Evolutionary conservation across 2,329 filamentous ascomycete genomes (phyloP), one percentile per base, ranked within the genome.

Genomic region (Chaetomium sp.): DNA sequence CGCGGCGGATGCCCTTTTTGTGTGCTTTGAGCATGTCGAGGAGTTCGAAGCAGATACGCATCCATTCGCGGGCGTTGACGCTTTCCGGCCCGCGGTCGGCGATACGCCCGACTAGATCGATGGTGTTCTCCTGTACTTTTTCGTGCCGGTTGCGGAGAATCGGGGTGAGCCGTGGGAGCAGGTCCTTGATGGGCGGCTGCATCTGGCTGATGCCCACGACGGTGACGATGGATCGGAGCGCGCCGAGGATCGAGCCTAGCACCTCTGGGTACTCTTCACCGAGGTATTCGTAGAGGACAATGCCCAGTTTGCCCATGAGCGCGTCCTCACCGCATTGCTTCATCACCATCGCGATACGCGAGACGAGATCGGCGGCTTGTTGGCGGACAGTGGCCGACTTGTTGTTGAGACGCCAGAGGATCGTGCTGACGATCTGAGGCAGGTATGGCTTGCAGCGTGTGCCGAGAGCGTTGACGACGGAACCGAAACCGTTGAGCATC

Each of bases 11-110:
- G 62, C 94, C 95, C 80, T 99, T 99, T 76, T 99, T 99, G 79
- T 99, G 94, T 6, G 94, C 94, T 74, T 99, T 99, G 67, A 99
- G 82, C 94, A 99, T 99, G 74, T 99, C 94, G 35, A 99, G 84
- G 53, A 99, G 79, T 76, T 99, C 94, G 72, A 99, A 99, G 75
- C 94, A 99, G 70, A 99, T 99, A 70, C 94, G 86, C 95, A 99
- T 99, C 94, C 94, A 99, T 73, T 99, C 94, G 67, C 94, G 84
- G 11, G 94, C 91, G 68, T 96, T 96, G 69, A 99, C 94, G 61
- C 88, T 92, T 72, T 99, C 94, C 1, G 94, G 91, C 1, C 94
- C 95, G 62, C 94, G 88, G 72, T 99, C 94, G 12, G 95, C 94
- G 65, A 99, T 97, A 78, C 94, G 92, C 54, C 94, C 94, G 19